Base-by-base conservation (phyloP, 257 asterid species). In the Nicotiana otophora region DNA sequence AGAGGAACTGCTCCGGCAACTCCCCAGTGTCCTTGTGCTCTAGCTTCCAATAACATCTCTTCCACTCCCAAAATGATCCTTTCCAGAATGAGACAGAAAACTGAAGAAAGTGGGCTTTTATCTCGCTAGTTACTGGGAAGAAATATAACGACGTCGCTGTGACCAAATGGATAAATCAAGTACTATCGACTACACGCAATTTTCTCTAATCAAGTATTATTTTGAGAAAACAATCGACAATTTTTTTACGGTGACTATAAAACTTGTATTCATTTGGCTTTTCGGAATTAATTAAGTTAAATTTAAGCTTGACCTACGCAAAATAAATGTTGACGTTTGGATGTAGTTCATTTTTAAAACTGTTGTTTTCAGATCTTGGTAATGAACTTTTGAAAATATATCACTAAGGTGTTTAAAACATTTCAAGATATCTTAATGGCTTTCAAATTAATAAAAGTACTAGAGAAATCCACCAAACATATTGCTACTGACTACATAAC, bases 31-130 rank as follows among this genome's bases (percentile, higher is more conserved):
- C 87, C 69, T 46, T 82, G 26, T 28, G 87, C 82, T 77, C 83
- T 87, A 80, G 85, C 58, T 42, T 85, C 87, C 85, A 91, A 85
- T 85, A 92, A 88, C 97, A 92, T 92, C 42, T 55, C 84, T 83
- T 39, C 78, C 81, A 1, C 79, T 5, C 78, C 57, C 23, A 39
- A 5, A 69, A 69, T 69, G 36, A 42, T 70, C 60, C 19, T 70
- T 39, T 39, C 20, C 10, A 39, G 11, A 36, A 69, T 5, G 78
- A 39, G 78, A 70, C 33, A 39, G 10, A 69, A 42, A 17, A 42
- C 14, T 20, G 34, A 10, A 69, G 77, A 69, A 67, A 66, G 11
- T 51, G 57, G 17, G 16, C 1, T 51, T 11, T 51, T 10, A 51
- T 51, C 10, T n/a, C n/a, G 26, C 33, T 66, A 14, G 72, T 14